Percentiles rank a stretch among this genome's conserved stretches.
Conservation (phyloP, 768 basidiomycete species). For the Amanita exitialis region DNA sequence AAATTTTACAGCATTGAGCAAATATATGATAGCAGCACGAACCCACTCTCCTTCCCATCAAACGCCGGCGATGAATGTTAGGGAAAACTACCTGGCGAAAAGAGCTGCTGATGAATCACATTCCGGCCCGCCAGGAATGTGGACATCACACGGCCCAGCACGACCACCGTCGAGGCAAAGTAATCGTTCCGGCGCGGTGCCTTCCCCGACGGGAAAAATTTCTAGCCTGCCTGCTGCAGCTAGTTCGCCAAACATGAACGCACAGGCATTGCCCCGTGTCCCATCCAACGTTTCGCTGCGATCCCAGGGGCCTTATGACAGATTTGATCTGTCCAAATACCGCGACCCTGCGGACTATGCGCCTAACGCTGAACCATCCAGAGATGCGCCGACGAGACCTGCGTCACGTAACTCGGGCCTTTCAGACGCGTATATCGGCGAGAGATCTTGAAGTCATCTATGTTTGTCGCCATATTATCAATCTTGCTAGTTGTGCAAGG, state of each 20-base stretch:
- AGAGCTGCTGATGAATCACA: conserved; percentile 6
- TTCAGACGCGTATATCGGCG: conserved; percentile 4
- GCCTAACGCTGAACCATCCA: conserved; percentile 4
- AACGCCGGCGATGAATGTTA: conserved; percentile 5
- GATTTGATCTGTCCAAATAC: conserved; percentile 20
- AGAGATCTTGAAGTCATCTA: background rate
- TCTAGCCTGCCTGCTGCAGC: background rate
- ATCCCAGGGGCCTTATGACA: conserved; percentile 18
- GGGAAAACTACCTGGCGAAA: conserved; percentile 2
- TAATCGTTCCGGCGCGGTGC: background rate
- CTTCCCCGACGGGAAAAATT: background rate
- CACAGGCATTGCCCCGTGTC: conserved; percentile 12
- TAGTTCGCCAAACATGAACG: conserved; percentile 2
- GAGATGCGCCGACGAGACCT: conserved; percentile 1
- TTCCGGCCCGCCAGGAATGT: background rate
- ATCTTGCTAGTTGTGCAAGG: background rate
- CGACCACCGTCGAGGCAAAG: conserved; percentile 2
- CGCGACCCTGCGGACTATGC: conserved; percentile 22
- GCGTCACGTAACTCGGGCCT: conserved; percentile 8
- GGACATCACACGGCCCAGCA: background rate
- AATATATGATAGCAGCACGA: background rate
- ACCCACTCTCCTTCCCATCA: background rate
- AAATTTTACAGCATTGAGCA: background rate
- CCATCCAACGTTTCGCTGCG: conserved; percentile 21
- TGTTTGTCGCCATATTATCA: background rate